phyloP scores from a whole-genome alignment of 805 yeast genomes.

The Starmerella davenportii region DNA sequence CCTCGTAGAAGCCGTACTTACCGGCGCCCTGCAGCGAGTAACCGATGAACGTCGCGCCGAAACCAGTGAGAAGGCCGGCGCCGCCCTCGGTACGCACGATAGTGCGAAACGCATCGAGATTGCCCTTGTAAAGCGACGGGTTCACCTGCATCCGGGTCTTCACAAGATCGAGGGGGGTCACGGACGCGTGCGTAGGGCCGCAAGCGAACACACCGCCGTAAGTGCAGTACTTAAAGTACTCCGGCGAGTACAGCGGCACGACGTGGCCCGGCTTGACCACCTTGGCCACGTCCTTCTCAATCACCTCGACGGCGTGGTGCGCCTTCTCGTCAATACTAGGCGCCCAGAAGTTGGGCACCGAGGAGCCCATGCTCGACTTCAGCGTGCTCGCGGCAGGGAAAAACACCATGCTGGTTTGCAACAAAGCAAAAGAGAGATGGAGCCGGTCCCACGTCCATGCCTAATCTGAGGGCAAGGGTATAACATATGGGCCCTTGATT shows the following conservation, averaged over 20 bases:
- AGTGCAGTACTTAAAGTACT: constrained; percentile 58
- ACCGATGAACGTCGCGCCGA: constrained; percentile 84
- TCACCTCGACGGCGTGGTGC: constrained; percentile 17
- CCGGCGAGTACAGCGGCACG: constrained; percentile 38
- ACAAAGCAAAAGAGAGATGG: not conserved
- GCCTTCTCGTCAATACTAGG: constrained; percentile 18
- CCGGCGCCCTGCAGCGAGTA: constrained; percentile 95
- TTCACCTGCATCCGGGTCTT: constrained; percentile 87
- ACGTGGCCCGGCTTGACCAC: constrained; percentile 21
- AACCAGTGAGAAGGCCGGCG: constrained; percentile 64
- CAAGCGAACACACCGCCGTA: constrained; percentile 69
- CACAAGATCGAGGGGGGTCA: constrained; percentile 84
- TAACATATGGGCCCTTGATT: too few species aligned
- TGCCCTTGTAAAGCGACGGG: constrained; percentile 51
- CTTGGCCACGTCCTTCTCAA: constrained; percentile 23
- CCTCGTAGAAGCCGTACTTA: constrained; percentile 88
- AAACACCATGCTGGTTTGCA: constrained; percentile 19
- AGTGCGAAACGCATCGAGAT: constrained; percentile 61
- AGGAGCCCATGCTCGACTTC: constrained; percentile 23
- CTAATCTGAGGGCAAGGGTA: too few species aligned
- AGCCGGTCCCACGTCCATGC: too few species aligned
- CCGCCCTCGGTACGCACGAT: constrained; percentile 60
- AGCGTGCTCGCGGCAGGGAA: constrained; percentile 25
- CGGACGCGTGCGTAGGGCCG: constrained; percentile 90
- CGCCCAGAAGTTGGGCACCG: constrained; percentile 23